Evolutionary conservation across 1,284 basidiomycete genomes (phyloP), one percentile per base, ranked within the genome.

Genomic region (Crocinoboletus sp.): DNA sequence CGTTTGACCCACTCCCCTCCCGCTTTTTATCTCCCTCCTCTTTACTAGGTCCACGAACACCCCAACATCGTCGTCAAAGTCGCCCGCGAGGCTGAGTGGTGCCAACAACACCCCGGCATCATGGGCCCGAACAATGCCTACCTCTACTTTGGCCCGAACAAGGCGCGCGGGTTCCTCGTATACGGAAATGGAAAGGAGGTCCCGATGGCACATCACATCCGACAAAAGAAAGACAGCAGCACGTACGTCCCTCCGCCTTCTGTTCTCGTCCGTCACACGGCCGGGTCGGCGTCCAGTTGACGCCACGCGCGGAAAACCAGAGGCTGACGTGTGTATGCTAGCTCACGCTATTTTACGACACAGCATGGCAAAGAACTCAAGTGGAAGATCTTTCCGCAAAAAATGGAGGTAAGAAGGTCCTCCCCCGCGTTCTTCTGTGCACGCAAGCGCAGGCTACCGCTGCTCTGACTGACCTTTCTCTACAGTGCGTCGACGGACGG

Each of bases 111-210:
- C 55, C 73, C 77, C 16, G 69, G 68, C 38, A 78, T 86, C 50
- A 78, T 84, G 77, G 85, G 85, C 11, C 84, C 85, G 12, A 73
- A 72, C 46, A 81, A 76, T 35, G 77, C 84, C 6, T 84, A 74
- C 57, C 75, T 86, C 46, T 88, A 84, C 58, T 79, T 88, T 49
- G 85, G 84, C 0, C 83, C 84, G 6, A 68, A 68, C 36, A 73
- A 69, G 38, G 58, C 70, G 3, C 73, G 76, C 5, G 84, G 85
- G 6, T 78, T 78, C 54, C 63, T 87, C 30, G 73, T 77, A 29
- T 88, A 85, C 50, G 85, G 84, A 5, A 84, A 82, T 50, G 77
- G 76, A 48, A 66, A 69, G 17, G 71, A 72, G 22, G 63, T 73
- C 25, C 68, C 72, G 5, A 86, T 88, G 83, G 57, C 64, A 1